Evolutionary conservation across 495 filamentous ascomycete genomes (phyloP), one percentile per base, ranked within the genome.

Genomic region (Penicillium silybi): DNA sequence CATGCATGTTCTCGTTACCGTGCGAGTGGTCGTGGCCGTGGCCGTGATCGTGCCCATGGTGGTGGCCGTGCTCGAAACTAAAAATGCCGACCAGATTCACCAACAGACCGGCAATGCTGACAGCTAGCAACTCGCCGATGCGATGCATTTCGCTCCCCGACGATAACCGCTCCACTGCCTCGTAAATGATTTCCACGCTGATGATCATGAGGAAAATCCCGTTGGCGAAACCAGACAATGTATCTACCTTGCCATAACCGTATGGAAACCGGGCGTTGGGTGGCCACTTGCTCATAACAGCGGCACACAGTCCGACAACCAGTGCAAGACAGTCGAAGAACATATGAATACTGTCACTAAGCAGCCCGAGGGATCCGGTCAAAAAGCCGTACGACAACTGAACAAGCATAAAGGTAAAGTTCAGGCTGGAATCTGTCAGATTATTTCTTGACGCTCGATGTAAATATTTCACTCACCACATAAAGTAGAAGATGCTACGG

Each of bases 331-430:
- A 99, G 67, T 99, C 93, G 56, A 99, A 99, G 64, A 99, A 95
- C 93, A 99, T 99, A 69, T 99, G 93, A 53, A 99, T 95, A 62
- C 90, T 96, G 68, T 99, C 93, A 58, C 90, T 96, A 4, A 99
- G 83, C 3, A 99, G 78, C 1, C 93, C 93, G 6, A 99, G 78
- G 1, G 95, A 97, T 48, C 93, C 91, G 6, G 91, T 96, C 11
- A 89, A 64, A 57, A 93, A 91, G 27, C 93, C 93, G 63, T 99
- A 99, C 27, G 89, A 88, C 17, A 92, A 85, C 63, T 99, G 93
- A 2, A 97, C 83, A 13, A 90, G 73, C 93, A 99, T 99, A 67
- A 99, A 99, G 1, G 73, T 72, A 48, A 99, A 90, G 63, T 99
- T 99, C 38, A 99, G 79, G 57, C 89, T 96, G 64, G 6, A 2